Evolutionary conservation across 768 basidiomycete genomes (phyloP).

Genomic region (Naganishia friedmannii): DNA sequence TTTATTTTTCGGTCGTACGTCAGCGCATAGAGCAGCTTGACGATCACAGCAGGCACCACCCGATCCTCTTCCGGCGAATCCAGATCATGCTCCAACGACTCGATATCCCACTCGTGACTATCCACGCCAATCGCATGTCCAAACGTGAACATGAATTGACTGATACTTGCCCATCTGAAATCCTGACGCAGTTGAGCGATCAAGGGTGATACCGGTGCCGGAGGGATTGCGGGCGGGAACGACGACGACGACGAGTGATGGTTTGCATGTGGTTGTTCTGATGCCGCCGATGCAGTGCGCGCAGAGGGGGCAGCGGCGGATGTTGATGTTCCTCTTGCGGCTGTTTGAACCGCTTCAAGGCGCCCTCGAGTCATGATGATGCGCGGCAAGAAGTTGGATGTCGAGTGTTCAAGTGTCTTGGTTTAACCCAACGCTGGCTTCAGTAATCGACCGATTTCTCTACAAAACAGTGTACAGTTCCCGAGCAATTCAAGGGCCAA

Average conservation of each 20-base stretch:
- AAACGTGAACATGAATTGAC: slow-evolving; percentile 86
- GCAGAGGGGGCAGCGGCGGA: neutral
- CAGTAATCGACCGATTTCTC: slow-evolving; percentile 1
- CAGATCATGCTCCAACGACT: slow-evolving; percentile 46
- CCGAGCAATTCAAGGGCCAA: neutral
- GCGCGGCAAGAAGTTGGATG: neutral
- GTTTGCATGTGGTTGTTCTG: neutral
- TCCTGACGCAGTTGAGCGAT: slow-evolving; percentile 62
- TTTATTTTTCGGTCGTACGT: slow-evolving; percentile 49
- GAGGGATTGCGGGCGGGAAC: neutral
- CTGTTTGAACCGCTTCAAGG: neutral
- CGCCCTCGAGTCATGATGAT: neutral
- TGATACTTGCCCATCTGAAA: slow-evolving; percentile 91
- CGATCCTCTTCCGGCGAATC: slow-evolving; percentile 38
- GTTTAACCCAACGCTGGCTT: neutral
- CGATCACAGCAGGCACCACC: slow-evolving; percentile 42
- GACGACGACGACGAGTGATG: neutral
- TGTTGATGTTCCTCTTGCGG: neutral
- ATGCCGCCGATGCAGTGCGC: neutral
- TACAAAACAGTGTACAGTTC: neutral
- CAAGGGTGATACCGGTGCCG: slow-evolving; percentile 41
- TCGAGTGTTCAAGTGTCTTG: neutral
- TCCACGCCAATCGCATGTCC: slow-evolving; percentile 66
- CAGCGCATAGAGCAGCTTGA: slow-evolving; percentile 48
- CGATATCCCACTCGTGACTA: slow-evolving; percentile 60